Base-by-base conservation (phyloP, 2,329 filamentous ascomycete species). In the Verticillium nubilum region DNA sequence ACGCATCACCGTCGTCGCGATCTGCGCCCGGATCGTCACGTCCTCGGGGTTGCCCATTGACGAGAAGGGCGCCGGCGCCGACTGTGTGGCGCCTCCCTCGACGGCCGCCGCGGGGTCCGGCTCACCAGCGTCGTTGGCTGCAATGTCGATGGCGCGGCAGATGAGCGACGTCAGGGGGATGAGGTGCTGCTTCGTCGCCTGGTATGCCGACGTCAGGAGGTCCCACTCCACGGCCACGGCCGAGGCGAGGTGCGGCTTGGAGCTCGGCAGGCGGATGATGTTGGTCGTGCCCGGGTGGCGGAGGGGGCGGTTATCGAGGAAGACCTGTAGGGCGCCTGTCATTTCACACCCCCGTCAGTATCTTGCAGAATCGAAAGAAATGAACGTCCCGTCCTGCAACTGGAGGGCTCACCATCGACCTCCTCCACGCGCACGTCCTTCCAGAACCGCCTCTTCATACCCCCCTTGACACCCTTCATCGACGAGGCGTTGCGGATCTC, bases 151-250 rank as follows among this genome's bases (percentile, higher is more conserved):
- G 0, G 92, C 94, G 53, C 95, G 88, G 63, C 92, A 91, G 25
- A 88, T 80, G 17, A 97, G 84, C 54, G 91, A 92, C 2, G 93
- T 98, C 63, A 99, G 79, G 15, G 95, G 95, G 65, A 97, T 94
- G 54, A 96, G 85, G 75, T 98, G 92, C 61, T 90, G 86, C 72
- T 89, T 91, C 42, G 93, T 83, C 0, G 92, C 91, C 74, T 98
- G 91, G 70, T 93, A 88, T 2, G 90, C 86, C 15, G 90, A 90
- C 26, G 87, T 83, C 62, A 99, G 83, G 55, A 89, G 80, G 72
- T 97, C 93, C 95, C 95, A 99, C 78, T 99, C 95, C 52, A 96
- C 77, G 3, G 94, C 95, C 63, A 99, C 87, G 59, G 91, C 91
- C 52, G 87, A 82, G 26, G 94, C 94, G 42, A 98, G 88, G 68